Conservation (phyloP, 306 rosid genomes). For the Malus asiatica region DNA sequence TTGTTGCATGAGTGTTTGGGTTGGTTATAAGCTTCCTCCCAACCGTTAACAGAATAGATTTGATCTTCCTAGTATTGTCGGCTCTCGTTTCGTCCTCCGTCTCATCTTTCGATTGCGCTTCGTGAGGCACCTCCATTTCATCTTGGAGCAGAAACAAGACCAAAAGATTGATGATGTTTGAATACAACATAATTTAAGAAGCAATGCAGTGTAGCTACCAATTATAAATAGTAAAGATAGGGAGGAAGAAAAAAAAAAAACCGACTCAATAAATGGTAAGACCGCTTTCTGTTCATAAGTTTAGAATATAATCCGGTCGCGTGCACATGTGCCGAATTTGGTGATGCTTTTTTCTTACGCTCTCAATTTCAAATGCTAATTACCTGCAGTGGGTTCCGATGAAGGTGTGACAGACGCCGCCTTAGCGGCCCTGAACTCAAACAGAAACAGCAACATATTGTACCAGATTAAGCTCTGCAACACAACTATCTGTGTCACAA, state of each 20-base stretch:
- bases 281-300: conserved; percentile 6
- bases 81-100: conserved; percentile 30
- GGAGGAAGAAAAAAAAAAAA: conserved; percentile 17
- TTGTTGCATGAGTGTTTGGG: conserved; percentile 92
- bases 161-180: conserved; percentile 13
- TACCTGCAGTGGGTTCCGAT: conserved; percentile 57
- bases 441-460: conserved; percentile 65
- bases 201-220: background rate
- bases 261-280: background rate
- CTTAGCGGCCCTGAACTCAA: conserved; percentile 65
- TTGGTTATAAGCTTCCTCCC: conserved; percentile 63
- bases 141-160: conserved; percentile 32
- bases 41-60: conserved; percentile 61
- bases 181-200: background rate
- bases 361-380: background rate
- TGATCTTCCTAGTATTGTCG: conserved; percentile 30
- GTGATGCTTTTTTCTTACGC: background rate
- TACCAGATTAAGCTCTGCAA: conserved; percentile 90
- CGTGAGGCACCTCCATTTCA: conserved; percentile 46
- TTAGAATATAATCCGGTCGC: background rate
- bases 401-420: conserved; percentile 46
- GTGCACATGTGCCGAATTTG: background rate
- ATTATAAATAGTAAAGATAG: background rate
- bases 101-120: conserved; percentile 58
- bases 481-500: conserved; percentile 71